A percentile compares a stretch with the other conserved stretches of the same genome.
Conservation (phyloP, 1,284 basidiomycete genomes). For the Pterulicium gracile region DNA sequence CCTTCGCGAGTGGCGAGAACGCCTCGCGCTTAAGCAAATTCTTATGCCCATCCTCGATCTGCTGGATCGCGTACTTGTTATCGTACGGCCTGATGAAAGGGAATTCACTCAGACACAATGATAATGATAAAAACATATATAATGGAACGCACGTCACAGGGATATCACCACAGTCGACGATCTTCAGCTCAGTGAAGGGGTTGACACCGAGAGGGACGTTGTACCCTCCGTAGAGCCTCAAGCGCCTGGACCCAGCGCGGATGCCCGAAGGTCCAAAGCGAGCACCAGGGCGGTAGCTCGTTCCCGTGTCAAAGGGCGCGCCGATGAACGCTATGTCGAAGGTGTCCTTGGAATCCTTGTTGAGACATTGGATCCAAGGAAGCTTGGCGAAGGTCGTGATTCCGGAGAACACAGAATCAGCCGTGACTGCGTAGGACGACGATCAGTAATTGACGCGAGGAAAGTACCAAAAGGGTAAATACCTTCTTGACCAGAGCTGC, state of each 20-base stretch:
- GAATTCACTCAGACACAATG: background rate
- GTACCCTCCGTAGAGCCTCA: conserved; percentile 66
- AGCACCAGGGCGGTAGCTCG: conserved; percentile 68
- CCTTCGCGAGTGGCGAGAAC: conserved; percentile 50
- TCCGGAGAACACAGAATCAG: conserved; percentile 61
- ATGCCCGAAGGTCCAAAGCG: conserved; percentile 73
- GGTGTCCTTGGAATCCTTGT: conserved; percentile 36
- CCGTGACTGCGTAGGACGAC: conserved; percentile 35
- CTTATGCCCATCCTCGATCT: conserved; percentile 63
- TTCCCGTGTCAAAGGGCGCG: conserved; percentile 70
- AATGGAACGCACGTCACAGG: conserved; percentile 36
- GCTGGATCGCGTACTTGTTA: conserved; percentile 57
- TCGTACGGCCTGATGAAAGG: conserved; percentile 51
- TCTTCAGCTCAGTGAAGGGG: conserved; percentile 47
- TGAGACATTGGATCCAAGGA: conserved; percentile 66
- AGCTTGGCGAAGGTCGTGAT: conserved; percentile 68
- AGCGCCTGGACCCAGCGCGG: conserved; percentile 60
- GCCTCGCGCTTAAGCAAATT: conserved; percentile 47
- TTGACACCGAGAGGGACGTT: conserved; percentile 64
- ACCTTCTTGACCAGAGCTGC: conserved; percentile 42
- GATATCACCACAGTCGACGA: conserved; percentile 67
- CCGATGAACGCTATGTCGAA: conserved; percentile 76
- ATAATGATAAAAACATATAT: background rate
- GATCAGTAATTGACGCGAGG: background rate
- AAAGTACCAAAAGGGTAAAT: conserved; percentile 2